Base-by-base conservation (phyloP, 75 land plant species). In the Pinus albicaulis region DNA sequence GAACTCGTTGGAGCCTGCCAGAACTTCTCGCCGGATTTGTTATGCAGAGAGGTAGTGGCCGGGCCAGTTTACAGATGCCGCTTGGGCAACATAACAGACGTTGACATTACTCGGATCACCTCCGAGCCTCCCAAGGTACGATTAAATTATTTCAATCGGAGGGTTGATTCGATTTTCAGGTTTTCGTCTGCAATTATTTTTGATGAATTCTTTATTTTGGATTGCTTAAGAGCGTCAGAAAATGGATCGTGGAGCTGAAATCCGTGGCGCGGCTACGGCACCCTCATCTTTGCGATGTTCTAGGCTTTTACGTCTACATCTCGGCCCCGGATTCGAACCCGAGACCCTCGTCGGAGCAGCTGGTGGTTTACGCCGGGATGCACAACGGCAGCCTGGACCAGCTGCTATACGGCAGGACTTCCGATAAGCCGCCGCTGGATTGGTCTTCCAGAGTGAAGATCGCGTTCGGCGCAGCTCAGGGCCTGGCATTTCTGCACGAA, bases 41-140 rank as follows among this genome's bases (percentile, higher is more conserved):
- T 73, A 14, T 56, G 59, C 28, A 22, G 80, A 5, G 80, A 78
- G 12, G 80, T 64, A 34, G 75, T 68, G 0, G 64, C 80, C n/a
- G 80, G 80, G 41, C 80, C 80, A 3, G 80, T 78, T 31, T 74
- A 59, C 64, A 23, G 69, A 58, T 26, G 25, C 7, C 48, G 13
- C 26, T 74, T 71, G 8, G 28, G 48, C 20, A 59, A 7, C 5
- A 13, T 7, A 12, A 24, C 4, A 48, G 28, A 53, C 7, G 73
- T 53, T 74, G 73, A 87, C 77, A 69, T 70, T 80, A 75, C 90
- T 86, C 73, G 93, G 86, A 36, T 84, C 87, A 15, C 86, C 89
- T 17, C 76, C 78, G n/a, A 82, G 78, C 28, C 77, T 89, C 61
- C 79, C 77, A 68, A 82, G 82, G n/a, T 82, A 85, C 10, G 62